Percentiles rank a stretch among this genome's conserved stretches.
These are phyloP conservation scores for Carex arenaria DNA, from an alignment of 202 grass and related monocot genomes.

Conservation along the genomic window DNA sequence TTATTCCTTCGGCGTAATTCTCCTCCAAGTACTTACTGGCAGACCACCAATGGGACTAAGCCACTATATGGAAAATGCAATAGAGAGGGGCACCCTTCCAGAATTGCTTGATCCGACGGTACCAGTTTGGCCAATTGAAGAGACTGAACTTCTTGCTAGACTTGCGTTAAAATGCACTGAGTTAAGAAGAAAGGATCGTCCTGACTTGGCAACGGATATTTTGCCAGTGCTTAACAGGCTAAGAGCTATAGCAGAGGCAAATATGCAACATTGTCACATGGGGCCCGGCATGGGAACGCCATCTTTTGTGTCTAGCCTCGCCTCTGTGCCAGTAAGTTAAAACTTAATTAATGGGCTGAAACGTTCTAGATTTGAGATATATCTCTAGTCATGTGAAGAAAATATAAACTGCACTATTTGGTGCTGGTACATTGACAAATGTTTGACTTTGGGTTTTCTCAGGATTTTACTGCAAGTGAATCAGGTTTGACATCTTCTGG, in stretches of 20 bases:
- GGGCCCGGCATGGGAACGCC: not conserved
- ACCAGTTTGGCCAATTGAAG: slow-evolving; percentile 27
- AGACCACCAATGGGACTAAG: slow-evolving; percentile 26
- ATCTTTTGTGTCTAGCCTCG: not conserved
- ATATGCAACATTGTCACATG: slow-evolving; percentile 11
- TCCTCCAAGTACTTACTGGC: slow-evolving; percentile 27
- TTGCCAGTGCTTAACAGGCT: slow-evolving; percentile 27
- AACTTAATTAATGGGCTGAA: not conserved
- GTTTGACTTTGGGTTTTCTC: not conserved
- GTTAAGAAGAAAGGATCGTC: slow-evolving; percentile 31
- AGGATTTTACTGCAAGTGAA: slow-evolving; percentile 18
- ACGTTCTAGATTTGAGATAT: not conserved
- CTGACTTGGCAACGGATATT: slow-evolving; percentile 19
- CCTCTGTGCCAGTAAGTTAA: slow-evolving; percentile 2
- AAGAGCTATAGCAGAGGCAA: slow-evolving; percentile 15
- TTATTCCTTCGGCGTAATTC: slow-evolving; percentile 27
- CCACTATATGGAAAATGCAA: slow-evolving; percentile 13
- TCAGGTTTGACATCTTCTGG: slow-evolving; percentile 13
- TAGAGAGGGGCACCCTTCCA: slow-evolving; percentile 9
- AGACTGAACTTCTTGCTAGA: slow-evolving; percentile 8
- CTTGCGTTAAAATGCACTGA: slow-evolving; percentile 24
- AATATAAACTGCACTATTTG: not conserved
- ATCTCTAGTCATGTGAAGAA: not conserved
- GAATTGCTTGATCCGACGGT: slow-evolving; percentile 20
- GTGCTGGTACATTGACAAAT: not conserved